These are phyloP conservation scores for Eutypella sp. DNA, from an alignment of 2,329 filamentous ascomycete species.

Conservation along the genomic window DNA sequence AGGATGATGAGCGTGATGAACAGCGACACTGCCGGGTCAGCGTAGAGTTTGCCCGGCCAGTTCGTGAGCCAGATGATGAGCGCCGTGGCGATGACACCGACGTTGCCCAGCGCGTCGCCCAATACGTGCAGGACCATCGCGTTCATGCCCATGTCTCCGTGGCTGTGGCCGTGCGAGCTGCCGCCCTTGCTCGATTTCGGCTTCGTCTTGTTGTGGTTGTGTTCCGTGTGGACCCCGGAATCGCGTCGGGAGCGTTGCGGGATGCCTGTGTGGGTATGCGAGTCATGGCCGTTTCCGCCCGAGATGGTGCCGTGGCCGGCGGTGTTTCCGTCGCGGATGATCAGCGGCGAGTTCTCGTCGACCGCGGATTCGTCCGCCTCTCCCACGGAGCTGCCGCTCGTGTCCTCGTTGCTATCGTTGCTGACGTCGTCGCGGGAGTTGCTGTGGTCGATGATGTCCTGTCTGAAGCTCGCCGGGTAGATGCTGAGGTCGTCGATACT, in stretches of 20 bases:
- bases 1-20: conserved; percentile 82
- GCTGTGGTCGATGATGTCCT: conserved; percentile 86
- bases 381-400: conserved; percentile 50
- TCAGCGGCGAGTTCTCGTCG: conserved; percentile 36
- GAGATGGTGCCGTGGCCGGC: conserved; percentile 22
- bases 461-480: conserved; percentile 83
- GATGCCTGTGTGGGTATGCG: conserved; percentile 19
- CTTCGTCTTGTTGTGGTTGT: conserved; percentile 75
- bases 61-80: conserved; percentile 88
- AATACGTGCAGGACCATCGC: conserved; percentile 73
- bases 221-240: conserved; percentile 59
- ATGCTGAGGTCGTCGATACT: conserved; percentile 73
- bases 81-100: conserved; percentile 78
- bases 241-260: conserved; percentile 37
- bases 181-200: conserved; percentile 31
- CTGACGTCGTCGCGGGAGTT: conserved; percentile 55
- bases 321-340: conserved; percentile 16
- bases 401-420: conserved; percentile 37
- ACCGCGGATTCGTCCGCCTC: conserved; percentile 31
- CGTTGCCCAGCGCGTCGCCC: conserved; percentile 79
- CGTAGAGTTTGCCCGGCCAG: conserved; percentile 77
- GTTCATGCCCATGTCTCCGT: conserved; percentile 93
- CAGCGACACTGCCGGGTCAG: conserved; percentile 86
- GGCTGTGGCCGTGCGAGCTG: conserved; percentile 67
- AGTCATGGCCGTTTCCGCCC: conserved; percentile 22